These are phyloP conservation scores for Talaromyces sp. DNA, from an alignment of 2,329 filamentous ascomycete genomes.

Conservation along the genomic window DNA sequence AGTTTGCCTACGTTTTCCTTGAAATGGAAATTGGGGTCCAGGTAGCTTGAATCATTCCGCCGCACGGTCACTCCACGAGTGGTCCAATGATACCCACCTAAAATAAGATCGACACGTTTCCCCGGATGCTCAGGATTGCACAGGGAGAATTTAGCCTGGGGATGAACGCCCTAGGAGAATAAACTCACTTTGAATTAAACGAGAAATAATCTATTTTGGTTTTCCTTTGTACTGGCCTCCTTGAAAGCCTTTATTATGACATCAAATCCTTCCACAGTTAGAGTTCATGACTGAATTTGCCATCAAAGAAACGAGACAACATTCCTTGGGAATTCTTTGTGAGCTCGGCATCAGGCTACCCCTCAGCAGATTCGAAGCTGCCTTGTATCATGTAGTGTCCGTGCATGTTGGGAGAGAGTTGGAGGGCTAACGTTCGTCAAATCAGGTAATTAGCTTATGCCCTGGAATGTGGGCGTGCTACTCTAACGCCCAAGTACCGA, in stretches of 20 bases:
- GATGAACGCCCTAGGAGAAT: background rate
- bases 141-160: background rate
- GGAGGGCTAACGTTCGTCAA: background rate
- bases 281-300: background rate
- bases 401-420: background rate
- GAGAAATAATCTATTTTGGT: background rate
- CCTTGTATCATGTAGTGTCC: background rate
- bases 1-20: background rate
- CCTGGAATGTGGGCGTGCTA: constrained; percentile 4
- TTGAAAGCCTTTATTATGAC: background rate
- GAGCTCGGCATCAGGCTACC: background rate
- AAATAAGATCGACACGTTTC: background rate
- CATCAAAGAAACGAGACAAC: background rate
- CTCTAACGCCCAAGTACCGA: too few species aligned
- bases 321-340: background rate
- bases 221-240: background rate
- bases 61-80: background rate
- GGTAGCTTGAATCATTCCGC: background rate
- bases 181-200: background rate
- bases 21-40: background rate
- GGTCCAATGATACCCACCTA: background rate
- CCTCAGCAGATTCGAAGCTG: background rate
- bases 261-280: background rate
- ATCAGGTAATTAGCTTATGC: background rate
- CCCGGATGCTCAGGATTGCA: background rate